These are phyloP conservation scores for Solanum pimpinellifolium DNA, from an alignment of 257 asterid genomes.

Conservation along the genomic window DNA sequence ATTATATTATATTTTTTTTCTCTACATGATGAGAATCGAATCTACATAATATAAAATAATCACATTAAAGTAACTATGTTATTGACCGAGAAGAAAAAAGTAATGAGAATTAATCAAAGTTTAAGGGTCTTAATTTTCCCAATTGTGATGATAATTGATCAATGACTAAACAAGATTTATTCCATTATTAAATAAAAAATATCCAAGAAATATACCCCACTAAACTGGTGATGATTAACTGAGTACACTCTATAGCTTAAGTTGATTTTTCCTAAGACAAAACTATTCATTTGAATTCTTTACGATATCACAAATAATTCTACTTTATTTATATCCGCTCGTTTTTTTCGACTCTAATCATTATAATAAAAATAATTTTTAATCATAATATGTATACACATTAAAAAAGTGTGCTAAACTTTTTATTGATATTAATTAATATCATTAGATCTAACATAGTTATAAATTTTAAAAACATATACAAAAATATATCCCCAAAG, in stretches of 20 bases:
- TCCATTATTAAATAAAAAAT: no score
- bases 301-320: background rate
- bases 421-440: no score
- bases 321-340: rapidly evolving
- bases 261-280: background rate
- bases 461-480: no score
- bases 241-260: background rate
- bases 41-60: no score
- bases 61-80: no score
- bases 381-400: no score
- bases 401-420: no score
- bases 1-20: background rate
- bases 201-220: background rate
- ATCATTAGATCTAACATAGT: no score
- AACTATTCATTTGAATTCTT: background rate
- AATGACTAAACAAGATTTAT: background rate
- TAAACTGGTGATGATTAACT: background rate
- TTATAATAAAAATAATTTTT: no score
- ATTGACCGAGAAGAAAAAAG: background rate
- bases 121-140: background rate
- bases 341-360: background rate
- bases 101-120: background rate
- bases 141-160: background rate
- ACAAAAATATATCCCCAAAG: no score
- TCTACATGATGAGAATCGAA: background rate